Evolutionary conservation across 306 rosid species (phyloP).

Genomic region (Hippophae rhamnoides): DNA sequence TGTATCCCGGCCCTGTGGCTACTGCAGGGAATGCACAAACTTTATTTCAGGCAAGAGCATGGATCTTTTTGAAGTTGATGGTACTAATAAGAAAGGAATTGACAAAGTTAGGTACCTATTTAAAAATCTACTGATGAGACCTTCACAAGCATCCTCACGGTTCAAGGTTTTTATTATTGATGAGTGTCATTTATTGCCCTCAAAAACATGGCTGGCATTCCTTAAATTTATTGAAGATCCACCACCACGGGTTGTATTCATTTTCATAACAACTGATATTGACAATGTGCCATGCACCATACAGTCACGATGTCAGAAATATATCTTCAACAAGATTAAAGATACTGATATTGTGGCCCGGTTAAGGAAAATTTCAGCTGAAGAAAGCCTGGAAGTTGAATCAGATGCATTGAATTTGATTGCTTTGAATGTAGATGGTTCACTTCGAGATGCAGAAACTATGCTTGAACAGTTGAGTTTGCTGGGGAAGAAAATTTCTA

Average conservation of each 20-base stretch:
- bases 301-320: constrained; percentile 91
- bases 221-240: constrained; percentile 93
- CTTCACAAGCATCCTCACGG: constrained; percentile 41
- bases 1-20: constrained; percentile 81
- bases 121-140: constrained; percentile 35
- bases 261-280: constrained; percentile 77
- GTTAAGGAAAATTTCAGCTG: constrained; percentile 61
- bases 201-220: constrained; percentile 86
- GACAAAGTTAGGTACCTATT: constrained; percentile 62
- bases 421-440: constrained; percentile 91
- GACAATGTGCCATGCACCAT: constrained; percentile 83
- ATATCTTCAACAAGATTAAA: constrained; percentile 84
- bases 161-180: constrained; percentile 72
- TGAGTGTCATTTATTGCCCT: constrained; percentile 86
- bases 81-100: constrained; percentile 72
- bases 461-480: constrained; percentile 95
- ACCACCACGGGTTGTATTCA: constrained; percentile 65
- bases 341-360: constrained; percentile 70
- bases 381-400: constrained; percentile 74
- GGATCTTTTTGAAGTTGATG: constrained; percentile 76
- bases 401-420: constrained; percentile 87
- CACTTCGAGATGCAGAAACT: constrained; percentile 97
- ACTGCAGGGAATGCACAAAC: constrained; percentile 72
- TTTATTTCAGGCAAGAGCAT: constrained; percentile 56
- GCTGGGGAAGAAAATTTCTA: constrained; percentile 77